Base-by-base conservation (phyloP, 495 filamentous ascomycete genomes). In the Lepraria neglecta region DNA sequence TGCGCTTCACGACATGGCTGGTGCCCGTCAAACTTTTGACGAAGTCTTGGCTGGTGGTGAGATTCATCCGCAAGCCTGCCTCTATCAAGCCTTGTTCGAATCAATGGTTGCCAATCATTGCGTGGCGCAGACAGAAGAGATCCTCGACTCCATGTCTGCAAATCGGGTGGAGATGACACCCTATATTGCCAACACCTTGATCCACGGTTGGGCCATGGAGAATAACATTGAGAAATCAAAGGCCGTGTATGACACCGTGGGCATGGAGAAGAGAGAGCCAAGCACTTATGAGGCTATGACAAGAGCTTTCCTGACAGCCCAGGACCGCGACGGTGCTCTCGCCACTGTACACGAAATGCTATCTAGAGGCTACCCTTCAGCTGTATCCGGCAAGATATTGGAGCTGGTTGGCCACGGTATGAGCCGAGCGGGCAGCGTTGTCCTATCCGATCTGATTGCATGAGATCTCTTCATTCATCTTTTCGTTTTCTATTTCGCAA, bases 211-310 rank as follows among this genome's bases (percentile, higher is more conserved):
- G 94, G 91, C 95, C 42, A 77, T 83, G 33, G 89, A 89, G 72
- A 87, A 87, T 73, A 81, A 91, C 59, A 89, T 98, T 30, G 74
- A 71, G 56, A 91, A 89, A 72, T 88, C 90, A 43, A 83, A 86
- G 73, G 76, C 78, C 6, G 83, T 97, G 65, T 98, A 95, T 71
- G 80, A 87, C 44, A 76, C 81, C 51, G 82, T 98, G 43, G 81
- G 84, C 40, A 79, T 78, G 30, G 79, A 83, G 35, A 89, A 87
- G 76, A 84, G 94, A 31, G 94, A 98, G 75, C 94, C 94, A 7
- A 96, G 90, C 75, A 98, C 94, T n/a, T 98, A 98, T 70, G 94
- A 98, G 75, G 92, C 92, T 42, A 98, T 98, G 95, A 96, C 91
- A 21, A 82, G 95, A 27, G 95, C 95, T 0, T 97, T 87, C 77